Base-by-base conservation (phyloP, 495 filamentous ascomycete genomes). In the Xylaria sp. region DNA sequence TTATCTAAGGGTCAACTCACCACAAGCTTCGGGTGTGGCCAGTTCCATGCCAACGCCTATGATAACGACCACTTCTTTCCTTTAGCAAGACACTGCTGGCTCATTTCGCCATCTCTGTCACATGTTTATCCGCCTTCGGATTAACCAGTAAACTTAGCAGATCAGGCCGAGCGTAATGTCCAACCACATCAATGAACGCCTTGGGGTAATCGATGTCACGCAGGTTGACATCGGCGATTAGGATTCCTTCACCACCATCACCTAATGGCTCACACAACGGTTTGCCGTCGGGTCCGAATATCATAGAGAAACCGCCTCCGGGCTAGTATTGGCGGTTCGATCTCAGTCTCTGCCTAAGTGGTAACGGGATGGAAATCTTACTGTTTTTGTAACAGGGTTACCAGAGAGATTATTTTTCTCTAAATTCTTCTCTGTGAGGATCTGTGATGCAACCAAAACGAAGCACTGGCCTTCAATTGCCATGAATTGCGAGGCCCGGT, bases 151-250 rank as follows among this genome's bases (percentile, higher is more conserved):
- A 68, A 75, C 82, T 85, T 40, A 89, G 78, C 75, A 89, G 68
- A 79, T 89, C 86, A n/a, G 87, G 87, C 21, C 87, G 80, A 31
- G 81, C 81, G 68, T 88, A 88, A 76, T 88, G 86, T 0, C 86
- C 87, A 61, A 75, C 77, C 0, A 77, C 76, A 75, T 89, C 86
- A 31, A 84, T 76, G 71, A 88, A 85, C 0, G 73, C 52, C 61
- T 81, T 84, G 8, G 80, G 75, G 19, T 71, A 75, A 31, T 83
- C 57, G 59, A 86, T 83, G 44, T 77, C 74, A 41, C 84, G 81
- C 67, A 84, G 68, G 52, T 85, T 74, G 43, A 88, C 69, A 70
- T 87, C 82, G 0, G 82, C 84, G 75, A 78, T 82, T 4, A 89
- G 61, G 55, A 88, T 83, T 7, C 79, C 81, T 68, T 88, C 81